These are phyloP conservation scores for Aspergillus calidoustus DNA, from an alignment of 2,329 filamentous ascomycete species.

Conservation along the genomic window DNA sequence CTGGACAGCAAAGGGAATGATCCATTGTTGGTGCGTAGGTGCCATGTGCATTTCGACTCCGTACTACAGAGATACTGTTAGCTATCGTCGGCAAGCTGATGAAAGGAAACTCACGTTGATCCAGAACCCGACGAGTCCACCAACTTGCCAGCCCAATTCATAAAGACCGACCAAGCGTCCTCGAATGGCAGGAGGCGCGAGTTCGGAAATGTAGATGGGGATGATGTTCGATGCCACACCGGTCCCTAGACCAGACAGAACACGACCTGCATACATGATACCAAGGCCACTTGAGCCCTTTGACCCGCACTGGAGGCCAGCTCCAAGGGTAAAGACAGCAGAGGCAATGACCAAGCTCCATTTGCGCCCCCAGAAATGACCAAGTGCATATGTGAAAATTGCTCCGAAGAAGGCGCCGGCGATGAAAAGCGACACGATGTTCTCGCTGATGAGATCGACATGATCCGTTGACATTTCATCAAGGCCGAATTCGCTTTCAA, in stretches of 20 bases:
- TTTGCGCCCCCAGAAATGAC: constrained; percentile 68
- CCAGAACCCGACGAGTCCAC: constrained; percentile 52
- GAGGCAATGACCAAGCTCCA: constrained; percentile 65
- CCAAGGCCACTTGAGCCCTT: constrained; percentile 63
- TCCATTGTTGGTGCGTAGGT: constrained; percentile 35
- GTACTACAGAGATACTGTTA: constrained; percentile 43
- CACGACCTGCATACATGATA: constrained; percentile 57
- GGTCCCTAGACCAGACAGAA: constrained; percentile 58
- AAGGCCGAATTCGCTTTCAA: constrained; percentile 69
- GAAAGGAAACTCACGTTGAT: constrained; percentile 37
- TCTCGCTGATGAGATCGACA: constrained; percentile 67
- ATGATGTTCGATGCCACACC: constrained; percentile 59
- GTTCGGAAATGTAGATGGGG: constrained; percentile 62
- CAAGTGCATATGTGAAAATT: constrained; percentile 65
- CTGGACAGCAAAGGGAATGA: constrained; percentile 41
- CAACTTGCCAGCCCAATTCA: constrained; percentile 57
- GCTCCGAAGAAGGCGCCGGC: constrained; percentile 82
- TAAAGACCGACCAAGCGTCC: constrained; percentile 59
- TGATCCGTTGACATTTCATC: constrained; percentile 51
- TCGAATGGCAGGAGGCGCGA: constrained; percentile 59
- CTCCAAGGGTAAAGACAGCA: constrained; percentile 68
- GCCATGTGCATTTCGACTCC: constrained; percentile 50
- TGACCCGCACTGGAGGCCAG: constrained; percentile 70
- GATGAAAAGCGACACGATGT: constrained; percentile 79
- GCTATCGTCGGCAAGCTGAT: not conserved